Conservation (phyloP, 495 filamentous ascomycete genomes). For the Hypoxylon cercidicola region DNA sequence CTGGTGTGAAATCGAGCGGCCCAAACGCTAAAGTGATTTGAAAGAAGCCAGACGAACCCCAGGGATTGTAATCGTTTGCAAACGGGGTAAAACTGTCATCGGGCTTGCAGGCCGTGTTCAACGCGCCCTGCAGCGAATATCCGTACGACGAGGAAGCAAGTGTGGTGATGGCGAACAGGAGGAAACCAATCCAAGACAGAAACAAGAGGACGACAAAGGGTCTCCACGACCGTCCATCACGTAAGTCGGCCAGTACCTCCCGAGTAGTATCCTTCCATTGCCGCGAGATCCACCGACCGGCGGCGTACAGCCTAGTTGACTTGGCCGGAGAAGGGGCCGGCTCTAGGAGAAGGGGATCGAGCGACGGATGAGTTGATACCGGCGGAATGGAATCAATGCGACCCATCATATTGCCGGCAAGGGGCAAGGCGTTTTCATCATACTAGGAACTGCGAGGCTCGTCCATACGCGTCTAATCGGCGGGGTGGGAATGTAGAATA, state of each 20-base stretch:
- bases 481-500: too few species aligned
- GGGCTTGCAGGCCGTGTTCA: constrained; percentile 12
- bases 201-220: background rate
- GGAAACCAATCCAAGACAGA: background rate
- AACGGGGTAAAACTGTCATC: constrained; percentile 11
- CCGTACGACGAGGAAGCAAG: constrained; percentile 6
- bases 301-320: background rate
- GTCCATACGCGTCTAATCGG: too few species aligned
- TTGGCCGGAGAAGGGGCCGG: background rate
- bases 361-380: constrained; percentile 2
- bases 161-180: background rate
- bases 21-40: constrained; percentile 40
- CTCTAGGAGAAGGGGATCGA: constrained; percentile 9
- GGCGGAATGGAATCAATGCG: constrained; percentile 7
- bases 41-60: constrained; percentile 30
- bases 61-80: constrained; percentile 10
- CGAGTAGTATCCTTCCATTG: constrained; percentile 10
- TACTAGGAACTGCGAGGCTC: too few species aligned
- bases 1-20: constrained; percentile 28
- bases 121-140: background rate
- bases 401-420: background rate
- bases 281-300: constrained; percentile 9
- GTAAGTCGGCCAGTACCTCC: constrained; percentile 2
- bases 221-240: background rate
- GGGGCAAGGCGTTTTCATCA: background rate